Conservation (phyloP, 768 basidiomycete species). For the Clathrus columnatus region DNA sequence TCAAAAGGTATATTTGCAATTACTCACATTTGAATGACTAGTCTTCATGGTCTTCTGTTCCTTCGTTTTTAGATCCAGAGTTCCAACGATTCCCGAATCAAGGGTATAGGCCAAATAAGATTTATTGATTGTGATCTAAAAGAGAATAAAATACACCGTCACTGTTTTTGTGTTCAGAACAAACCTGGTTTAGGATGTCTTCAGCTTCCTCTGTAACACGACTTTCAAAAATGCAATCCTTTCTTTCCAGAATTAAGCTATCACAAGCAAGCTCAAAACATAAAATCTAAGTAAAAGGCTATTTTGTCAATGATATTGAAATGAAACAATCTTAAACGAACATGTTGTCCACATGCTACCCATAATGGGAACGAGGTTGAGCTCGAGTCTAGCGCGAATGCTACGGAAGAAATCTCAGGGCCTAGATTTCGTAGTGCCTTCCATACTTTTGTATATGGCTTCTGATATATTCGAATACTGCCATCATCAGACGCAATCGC, state of each 20-base stretch:
- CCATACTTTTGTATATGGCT: slow-evolving; percentile 48
- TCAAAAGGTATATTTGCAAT: slow-evolving; percentile 17
- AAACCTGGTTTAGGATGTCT: slow-evolving; percentile 59
- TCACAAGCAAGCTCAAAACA: slow-evolving; percentile 37
- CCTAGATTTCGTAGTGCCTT: slow-evolving; percentile 54
- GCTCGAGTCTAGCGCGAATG: slow-evolving; percentile 34
- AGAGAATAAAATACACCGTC: background rate
- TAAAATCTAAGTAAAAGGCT: slow-evolving; percentile 21
- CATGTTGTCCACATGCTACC: slow-evolving; percentile 57
- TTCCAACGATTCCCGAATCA: slow-evolving; percentile 62
- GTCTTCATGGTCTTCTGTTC: slow-evolving; percentile 48
- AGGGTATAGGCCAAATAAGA: slow-evolving; percentile 55
- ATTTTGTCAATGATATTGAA: background rate
- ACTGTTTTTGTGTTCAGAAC: background rate
- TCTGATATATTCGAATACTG: slow-evolving; percentile 54
- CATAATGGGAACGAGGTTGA: slow-evolving; percentile 44
- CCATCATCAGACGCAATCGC: slow-evolving; percentile 47
- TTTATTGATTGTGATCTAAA: slow-evolving; percentile 47
- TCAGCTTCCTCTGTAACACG: slow-evolving; percentile 41
- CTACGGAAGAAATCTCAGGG: slow-evolving; percentile 55
- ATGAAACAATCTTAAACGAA: slow-evolving; percentile 21
- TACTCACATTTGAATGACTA: slow-evolving; percentile 51
- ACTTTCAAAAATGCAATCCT: slow-evolving; percentile 41
- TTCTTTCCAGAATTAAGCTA: slow-evolving; percentile 44
- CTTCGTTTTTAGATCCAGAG: slow-evolving; percentile 48